Percentiles rank a stretch among this genome's conserved stretches.
Evolutionary conservation across 495 filamentous ascomycete genomes (phyloP).

Genomic region (Aspergillus affinis): DNA sequence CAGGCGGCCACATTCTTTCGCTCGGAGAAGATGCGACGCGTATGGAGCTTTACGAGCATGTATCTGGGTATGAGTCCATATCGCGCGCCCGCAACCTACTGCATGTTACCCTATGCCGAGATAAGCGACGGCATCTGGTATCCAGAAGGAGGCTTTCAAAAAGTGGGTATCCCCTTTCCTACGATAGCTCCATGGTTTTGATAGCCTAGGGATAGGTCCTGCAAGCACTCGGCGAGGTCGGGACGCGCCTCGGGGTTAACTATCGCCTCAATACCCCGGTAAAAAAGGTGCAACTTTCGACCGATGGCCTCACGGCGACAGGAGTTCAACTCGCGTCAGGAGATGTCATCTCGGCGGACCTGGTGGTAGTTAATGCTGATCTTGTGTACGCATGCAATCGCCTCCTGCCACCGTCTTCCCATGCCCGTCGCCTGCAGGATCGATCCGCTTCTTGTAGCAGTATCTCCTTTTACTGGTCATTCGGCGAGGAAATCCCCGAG

Average conservation of each 20-base stretch:
- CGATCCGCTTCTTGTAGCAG: constrained; percentile 61
- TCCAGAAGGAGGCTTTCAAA: constrained; percentile 65
- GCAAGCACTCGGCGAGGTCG: constrained; percentile 54
- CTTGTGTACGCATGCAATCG: constrained; percentile 70
- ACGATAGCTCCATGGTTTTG: background rate
- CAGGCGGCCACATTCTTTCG: constrained; percentile 61
- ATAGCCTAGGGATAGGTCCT: constrained; percentile 39
- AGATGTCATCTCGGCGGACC: constrained; percentile 53
- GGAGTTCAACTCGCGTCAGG: constrained; percentile 56
- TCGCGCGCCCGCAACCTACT: constrained; percentile 71
- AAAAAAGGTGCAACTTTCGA: constrained; percentile 41
- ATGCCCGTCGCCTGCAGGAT: constrained; percentile 47
- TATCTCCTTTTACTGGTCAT: constrained; percentile 73
- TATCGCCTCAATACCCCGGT: constrained; percentile 58
- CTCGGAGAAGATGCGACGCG: constrained; percentile 62
- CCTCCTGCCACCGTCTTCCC: constrained; percentile 51
- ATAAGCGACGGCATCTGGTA: constrained; percentile 74
- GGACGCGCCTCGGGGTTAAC: constrained; percentile 53
- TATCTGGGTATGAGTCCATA: constrained; percentile 77
- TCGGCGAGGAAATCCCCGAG: constrained; percentile 54
- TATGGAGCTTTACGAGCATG: constrained; percentile 74
- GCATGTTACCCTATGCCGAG: constrained; percentile 70
- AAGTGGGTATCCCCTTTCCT: constrained; percentile 3
- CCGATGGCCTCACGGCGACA: constrained; percentile 43
- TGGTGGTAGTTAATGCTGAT: constrained; percentile 67